These are phyloP conservation scores for Skeletonema menzelii DNA, from an alignment of 108 stramenopile genomes.

Conservation along the genomic window DNA sequence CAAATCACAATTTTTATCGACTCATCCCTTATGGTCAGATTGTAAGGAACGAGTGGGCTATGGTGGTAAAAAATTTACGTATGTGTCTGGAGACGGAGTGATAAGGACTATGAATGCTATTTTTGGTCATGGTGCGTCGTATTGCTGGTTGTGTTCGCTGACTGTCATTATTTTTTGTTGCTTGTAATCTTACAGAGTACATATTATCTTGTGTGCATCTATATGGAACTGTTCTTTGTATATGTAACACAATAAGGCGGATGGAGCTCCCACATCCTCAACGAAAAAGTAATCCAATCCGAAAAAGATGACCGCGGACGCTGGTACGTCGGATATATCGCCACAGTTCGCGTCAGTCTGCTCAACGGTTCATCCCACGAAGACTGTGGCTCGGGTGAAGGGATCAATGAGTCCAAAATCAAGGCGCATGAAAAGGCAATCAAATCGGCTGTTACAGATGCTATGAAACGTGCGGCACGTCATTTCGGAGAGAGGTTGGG, in stretches of 20 bases:
- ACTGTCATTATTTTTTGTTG: neutral
- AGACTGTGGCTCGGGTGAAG: slow-evolving; percentile 52
- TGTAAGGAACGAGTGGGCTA: slow-evolving; percentile 52
- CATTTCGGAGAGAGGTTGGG: slow-evolving; percentile 53
- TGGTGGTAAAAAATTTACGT: slow-evolving; percentile 43
- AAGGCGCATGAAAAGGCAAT: slow-evolving; percentile 52
- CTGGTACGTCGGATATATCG: slow-evolving; percentile 47
- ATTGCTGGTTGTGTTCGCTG: neutral
- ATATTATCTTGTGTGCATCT: too few species aligned
- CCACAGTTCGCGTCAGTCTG: slow-evolving; percentile 38
- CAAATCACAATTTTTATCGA: slow-evolving; percentile 46
- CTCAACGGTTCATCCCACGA: slow-evolving; percentile 42
- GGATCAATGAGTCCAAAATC: slow-evolving; percentile 39
- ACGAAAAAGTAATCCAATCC: slow-evolving; percentile 27
- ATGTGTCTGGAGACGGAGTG: slow-evolving; percentile 48
- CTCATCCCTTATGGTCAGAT: slow-evolving; percentile 40
- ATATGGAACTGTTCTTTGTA: too few species aligned
- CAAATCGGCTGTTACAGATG: slow-evolving; percentile 52
- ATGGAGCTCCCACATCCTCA: slow-evolving; percentile 49
- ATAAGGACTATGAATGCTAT: slow-evolving; percentile 54
- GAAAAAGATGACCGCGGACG: slow-evolving; percentile 45
- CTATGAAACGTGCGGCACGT: slow-evolving; percentile 49
- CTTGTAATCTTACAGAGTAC: neutral
- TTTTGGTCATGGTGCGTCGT: slow-evolving; percentile 30
- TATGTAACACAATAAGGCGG: slow-evolving; percentile 11